These are phyloP conservation scores for Moesziomyces sp. DNA, from an alignment of 1,284 basidiomycete genomes.

Conservation along the genomic window DNA sequence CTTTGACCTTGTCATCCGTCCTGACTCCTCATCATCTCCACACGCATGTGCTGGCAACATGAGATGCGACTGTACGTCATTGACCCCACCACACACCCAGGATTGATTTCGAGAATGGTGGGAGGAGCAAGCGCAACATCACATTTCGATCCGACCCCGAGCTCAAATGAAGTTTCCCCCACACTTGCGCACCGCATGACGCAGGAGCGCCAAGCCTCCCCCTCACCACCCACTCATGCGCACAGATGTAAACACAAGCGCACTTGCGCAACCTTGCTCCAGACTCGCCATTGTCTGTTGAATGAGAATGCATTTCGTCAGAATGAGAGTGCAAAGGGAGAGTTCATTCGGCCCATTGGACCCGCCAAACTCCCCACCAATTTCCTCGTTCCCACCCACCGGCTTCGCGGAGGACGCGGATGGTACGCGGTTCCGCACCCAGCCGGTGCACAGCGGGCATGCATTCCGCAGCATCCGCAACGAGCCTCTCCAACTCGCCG, in stretches of 20 bases:
- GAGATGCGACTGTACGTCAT: not conserved
- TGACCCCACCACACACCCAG: not conserved
- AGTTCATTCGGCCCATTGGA: constrained; percentile 34
- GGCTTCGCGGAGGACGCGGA: constrained; percentile 46
- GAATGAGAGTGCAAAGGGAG: not conserved
- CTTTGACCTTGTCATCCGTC: not conserved
- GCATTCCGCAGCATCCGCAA: constrained; percentile 45
- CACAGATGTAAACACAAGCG: too few species aligned
- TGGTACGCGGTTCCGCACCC: not conserved
- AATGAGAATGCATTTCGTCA: not conserved
- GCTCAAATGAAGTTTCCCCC: not conserved
- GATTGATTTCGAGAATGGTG: not conserved
- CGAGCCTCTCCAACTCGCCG: constrained; percentile 62
- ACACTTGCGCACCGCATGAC: not conserved
- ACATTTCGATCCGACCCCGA: not conserved
- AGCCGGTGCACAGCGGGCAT: constrained; percentile 20
- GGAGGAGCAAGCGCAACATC: not conserved
- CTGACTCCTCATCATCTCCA: not conserved
- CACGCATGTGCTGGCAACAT: not conserved
- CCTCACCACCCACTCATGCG: too few species aligned
- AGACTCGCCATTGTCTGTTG: too few species aligned
- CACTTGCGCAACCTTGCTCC: too few species aligned
- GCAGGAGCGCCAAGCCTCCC: too few species aligned
- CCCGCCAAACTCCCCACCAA: constrained; percentile 67
- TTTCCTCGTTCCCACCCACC: constrained; percentile 66